phyloP scores from a whole-genome alignment of 768 basidiomycete species.

The Leucosporidium scottii region DNA sequence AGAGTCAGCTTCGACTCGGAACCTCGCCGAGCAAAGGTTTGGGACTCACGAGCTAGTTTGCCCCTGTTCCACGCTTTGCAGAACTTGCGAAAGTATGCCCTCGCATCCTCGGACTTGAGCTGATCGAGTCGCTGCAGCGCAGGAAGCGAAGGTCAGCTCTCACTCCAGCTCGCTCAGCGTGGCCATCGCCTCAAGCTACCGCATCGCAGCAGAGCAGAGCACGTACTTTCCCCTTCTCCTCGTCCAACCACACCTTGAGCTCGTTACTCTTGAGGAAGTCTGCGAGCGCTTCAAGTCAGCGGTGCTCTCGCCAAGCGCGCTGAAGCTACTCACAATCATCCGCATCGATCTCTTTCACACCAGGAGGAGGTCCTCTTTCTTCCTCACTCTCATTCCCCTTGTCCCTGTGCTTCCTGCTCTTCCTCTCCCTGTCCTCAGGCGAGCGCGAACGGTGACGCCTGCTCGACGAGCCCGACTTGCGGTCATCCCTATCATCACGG shows the following conservation, averaged over 20 bases:
- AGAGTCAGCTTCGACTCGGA: no score
- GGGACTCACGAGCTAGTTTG: slow-evolving; percentile 55
- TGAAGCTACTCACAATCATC: slow-evolving; percentile 51
- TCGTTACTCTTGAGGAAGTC: slow-evolving; percentile 79
- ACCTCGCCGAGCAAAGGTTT: not conserved
- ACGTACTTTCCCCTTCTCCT: slow-evolving; percentile 56
- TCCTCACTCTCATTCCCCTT: not conserved
- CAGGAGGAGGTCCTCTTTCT: not conserved
- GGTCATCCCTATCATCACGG: not conserved
- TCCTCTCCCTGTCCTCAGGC: not conserved
- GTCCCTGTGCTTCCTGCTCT: not conserved
- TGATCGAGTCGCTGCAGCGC: slow-evolving; percentile 70
- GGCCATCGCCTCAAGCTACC: not conserved
- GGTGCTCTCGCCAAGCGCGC: no score
- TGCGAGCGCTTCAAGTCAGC: no score
- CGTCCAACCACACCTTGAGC: slow-evolving; percentile 79
- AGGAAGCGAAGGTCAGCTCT: slow-evolving; percentile 1
- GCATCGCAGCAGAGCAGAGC: slow-evolving; percentile 24
- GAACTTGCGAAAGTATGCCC: slow-evolving; percentile 90
- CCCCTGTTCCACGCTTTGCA: slow-evolving; percentile 77
- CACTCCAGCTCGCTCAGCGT: not conserved
- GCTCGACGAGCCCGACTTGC: not conserved
- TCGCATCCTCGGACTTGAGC: slow-evolving; percentile 69
- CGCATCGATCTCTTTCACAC: slow-evolving; percentile 53
- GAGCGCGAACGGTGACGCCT: not conserved